A percentile compares a stretch with the other conserved stretches of the same genome.
Conservation (phyloP, 1,139 yeast genomes). For the Yamadazyma mexicana region DNA sequence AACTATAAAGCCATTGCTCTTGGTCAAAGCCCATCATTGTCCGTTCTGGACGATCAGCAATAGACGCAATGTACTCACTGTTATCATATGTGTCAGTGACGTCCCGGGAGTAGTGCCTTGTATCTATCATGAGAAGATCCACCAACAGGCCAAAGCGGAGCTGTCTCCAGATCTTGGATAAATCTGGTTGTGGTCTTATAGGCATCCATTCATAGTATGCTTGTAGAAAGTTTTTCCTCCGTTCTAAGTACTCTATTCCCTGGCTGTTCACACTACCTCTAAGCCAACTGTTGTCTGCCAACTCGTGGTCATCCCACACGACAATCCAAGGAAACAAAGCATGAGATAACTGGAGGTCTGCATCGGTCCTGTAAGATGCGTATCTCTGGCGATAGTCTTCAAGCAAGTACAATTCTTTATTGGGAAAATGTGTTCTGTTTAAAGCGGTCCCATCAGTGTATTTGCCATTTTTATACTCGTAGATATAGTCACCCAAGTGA, state of each 20-base stretch:
- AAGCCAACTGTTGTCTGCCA: conserved; percentile 3
- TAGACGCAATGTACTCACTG: conserved; percentile 2
- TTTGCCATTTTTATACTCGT: background rate
- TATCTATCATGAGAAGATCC: conserved; percentile 2
- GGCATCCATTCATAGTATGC: conserved; percentile 4
- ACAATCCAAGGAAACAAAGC: conserved; percentile 1
- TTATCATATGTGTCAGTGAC: conserved; percentile 3
- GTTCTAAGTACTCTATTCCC: background rate
- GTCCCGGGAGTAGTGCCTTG: conserved; percentile 2
- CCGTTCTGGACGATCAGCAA: conserved; percentile 1
- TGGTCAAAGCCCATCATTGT: conserved; percentile 4
- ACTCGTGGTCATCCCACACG: conserved; percentile 4
- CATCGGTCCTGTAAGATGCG: background rate
- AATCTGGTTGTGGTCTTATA: conserved; percentile 1
- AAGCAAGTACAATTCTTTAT: background rate
- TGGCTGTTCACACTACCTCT: conserved; percentile 3
- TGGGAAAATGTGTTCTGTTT: background rate
- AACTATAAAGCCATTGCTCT: conserved; percentile 2
- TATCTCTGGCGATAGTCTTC: conserved; percentile 2
- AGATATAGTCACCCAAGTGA: conserved; percentile 2
- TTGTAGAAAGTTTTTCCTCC: conserved; percentile 1
- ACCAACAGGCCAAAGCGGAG: background rate
- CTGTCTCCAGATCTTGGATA: conserved; percentile 3
- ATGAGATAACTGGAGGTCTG: conserved; percentile 1
- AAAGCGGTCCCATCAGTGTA: background rate